Conservation (phyloP, 2,329 filamentous ascomycete species). For the Scytalidium sp. region DNA sequence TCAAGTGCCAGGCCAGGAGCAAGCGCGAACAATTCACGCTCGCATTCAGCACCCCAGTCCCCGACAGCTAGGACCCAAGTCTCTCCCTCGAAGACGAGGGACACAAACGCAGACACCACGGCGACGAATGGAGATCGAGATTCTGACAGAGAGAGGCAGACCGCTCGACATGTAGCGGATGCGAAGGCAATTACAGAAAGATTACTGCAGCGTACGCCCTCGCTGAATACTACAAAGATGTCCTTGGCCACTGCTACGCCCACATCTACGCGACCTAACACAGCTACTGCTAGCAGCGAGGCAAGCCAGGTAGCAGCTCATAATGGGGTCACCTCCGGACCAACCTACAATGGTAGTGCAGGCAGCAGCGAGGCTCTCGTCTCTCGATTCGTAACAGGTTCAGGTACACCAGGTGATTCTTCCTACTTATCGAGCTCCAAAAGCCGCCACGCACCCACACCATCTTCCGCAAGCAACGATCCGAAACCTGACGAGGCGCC, state of each 20-base stretch:
- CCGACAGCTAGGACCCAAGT: slow-evolving; percentile 1
- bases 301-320: slow-evolving; percentile 6
- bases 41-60: slow-evolving; percentile 24
- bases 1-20: slow-evolving; percentile 39
- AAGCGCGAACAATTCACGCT: slow-evolving; percentile 26
- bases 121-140: slow-evolving; percentile 13
- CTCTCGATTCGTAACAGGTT: slow-evolving; percentile 56
- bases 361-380: slow-evolving; percentile 44
- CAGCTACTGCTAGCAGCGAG: slow-evolving; percentile 26
- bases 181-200: slow-evolving; percentile 67
- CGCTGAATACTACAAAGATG: slow-evolving; percentile 59
- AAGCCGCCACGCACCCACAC: slow-evolving; percentile 8
- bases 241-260: slow-evolving; percentile 50
- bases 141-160: slow-evolving; percentile 20
- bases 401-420: slow-evolving; percentile 46
- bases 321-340: slow-evolving; percentile 6
- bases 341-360: not conserved
- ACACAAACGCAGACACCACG: slow-evolving; percentile 4
- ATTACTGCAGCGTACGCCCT: slow-evolving; percentile 61
- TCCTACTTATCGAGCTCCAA: slow-evolving; percentile 39
- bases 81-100: not conserved
- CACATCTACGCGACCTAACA: slow-evolving; percentile 10
- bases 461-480: slow-evolving; percentile 6
- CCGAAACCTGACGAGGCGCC: slow-evolving; percentile 14
- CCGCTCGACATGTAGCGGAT: slow-evolving; percentile 45